Evolutionary conservation across 2,329 filamentous ascomycete genomes (phyloP).

Genomic region (Acrocalymma vagum): DNA sequence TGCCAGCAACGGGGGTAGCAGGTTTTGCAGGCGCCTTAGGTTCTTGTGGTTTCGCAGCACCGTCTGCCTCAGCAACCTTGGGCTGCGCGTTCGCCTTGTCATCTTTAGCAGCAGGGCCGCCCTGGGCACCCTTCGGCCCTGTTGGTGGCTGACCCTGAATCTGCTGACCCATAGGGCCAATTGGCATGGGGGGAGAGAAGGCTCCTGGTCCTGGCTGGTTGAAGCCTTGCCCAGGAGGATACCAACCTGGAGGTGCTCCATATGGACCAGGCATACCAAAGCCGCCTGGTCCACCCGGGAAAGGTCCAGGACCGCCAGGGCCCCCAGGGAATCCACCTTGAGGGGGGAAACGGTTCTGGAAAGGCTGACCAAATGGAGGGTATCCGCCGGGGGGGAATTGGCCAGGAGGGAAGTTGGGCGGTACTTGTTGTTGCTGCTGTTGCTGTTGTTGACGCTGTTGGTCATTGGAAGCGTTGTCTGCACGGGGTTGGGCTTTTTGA

Average conservation of each 20-base stretch:
- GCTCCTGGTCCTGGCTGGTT: conserved; percentile 72
- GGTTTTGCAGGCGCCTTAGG: conserved; percentile 61
- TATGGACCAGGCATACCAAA: conserved; percentile 74
- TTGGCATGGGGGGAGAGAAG: conserved; percentile 68
- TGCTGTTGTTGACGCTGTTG: conserved; percentile 36
- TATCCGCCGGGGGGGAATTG: conserved; percentile 53
- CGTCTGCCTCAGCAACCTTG: conserved; percentile 54
- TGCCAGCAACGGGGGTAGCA: conserved; percentile 51
- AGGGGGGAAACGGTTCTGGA: conserved; percentile 56
- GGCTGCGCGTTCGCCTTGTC: conserved; percentile 37
- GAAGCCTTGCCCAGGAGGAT: conserved; percentile 78
- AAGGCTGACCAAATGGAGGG: conserved; percentile 50
- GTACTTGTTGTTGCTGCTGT: conserved; percentile 42
- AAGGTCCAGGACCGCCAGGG: conserved; percentile 47
- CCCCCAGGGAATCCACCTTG: conserved; percentile 54
- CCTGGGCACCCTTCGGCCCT: conserved; percentile 45
- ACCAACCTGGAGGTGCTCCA: conserved; percentile 78
- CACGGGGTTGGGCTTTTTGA: conserved; percentile 36
- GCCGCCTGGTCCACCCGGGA: conserved; percentile 62
- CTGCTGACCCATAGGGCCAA: conserved; percentile 62
- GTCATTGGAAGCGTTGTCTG: conserved; percentile 28
- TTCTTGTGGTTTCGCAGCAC: conserved; percentile 60
- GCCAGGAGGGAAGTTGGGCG: conserved; percentile 48
- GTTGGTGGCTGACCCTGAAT: conserved; percentile 49
- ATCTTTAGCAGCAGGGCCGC: conserved; percentile 36